These are phyloP conservation scores for Ophiostoma himal-ulmi DNA, from an alignment of 2,329 filamentous ascomycete genomes.

Conservation along the genomic window DNA sequence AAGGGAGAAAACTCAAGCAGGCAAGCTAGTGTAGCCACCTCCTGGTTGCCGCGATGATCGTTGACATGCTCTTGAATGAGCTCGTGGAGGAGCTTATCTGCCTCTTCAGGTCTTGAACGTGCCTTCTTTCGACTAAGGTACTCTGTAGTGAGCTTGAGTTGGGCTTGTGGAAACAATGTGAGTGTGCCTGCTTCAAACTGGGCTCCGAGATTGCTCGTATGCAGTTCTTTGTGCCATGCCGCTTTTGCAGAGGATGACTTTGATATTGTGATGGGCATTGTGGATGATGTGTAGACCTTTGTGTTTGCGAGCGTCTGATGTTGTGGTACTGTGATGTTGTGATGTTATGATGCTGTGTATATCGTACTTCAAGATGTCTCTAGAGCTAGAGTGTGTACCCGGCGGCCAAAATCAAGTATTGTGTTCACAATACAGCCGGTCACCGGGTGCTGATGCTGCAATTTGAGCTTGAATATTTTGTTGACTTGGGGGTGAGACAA, in stretches of 20 bases:
- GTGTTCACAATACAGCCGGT: neutral
- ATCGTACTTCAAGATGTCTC: neutral
- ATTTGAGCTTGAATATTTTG: neutral
- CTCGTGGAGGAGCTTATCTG: constrained; percentile 30
- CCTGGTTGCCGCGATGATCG: constrained; percentile 14
- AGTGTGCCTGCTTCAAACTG: constrained; percentile 12
- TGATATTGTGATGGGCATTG: constrained; percentile 19
- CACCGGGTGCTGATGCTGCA: neutral
- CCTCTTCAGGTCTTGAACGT: neutral
- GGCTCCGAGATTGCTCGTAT: constrained; percentile 10
- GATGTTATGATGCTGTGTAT: neutral
- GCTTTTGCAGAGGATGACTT: constrained; percentile 11
- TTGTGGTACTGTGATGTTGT: neutral
- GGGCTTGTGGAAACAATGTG: neutral
- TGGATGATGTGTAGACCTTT: neutral
- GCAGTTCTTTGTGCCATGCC: constrained; percentile 18
- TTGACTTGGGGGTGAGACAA: neutral
- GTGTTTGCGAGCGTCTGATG: neutral
- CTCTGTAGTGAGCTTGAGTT: constrained; percentile 13
- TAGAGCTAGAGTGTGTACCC: neutral
- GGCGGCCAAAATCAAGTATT: constrained; percentile 17
- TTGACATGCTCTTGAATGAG: constrained; percentile 24
- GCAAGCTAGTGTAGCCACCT: constrained; percentile 22
- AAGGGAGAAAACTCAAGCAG: neutral
- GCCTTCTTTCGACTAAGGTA: constrained; percentile 17